Conservation (phyloP, 2,329 filamentous ascomycete genomes). For the Cladosporium colombiae region DNA sequence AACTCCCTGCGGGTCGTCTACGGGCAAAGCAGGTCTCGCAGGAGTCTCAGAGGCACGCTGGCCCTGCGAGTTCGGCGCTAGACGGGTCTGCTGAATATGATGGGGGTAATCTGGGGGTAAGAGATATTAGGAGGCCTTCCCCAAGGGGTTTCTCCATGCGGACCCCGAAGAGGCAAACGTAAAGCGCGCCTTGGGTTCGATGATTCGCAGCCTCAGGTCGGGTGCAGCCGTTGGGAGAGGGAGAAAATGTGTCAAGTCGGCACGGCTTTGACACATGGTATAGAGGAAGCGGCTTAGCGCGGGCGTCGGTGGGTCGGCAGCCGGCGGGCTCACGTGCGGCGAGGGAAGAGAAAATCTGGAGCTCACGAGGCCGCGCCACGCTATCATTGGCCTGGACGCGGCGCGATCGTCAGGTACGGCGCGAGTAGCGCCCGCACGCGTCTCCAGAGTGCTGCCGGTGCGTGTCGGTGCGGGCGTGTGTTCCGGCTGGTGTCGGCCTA, state of each 20-base stretch:
- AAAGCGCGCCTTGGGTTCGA: not conserved
- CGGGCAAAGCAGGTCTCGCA: not conserved
- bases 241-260: conserved; percentile 7
- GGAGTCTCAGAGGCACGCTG: not conserved
- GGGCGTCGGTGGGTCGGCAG: not conserved
- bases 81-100: conserved; percentile 15
- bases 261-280: conserved; percentile 14
- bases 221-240: not conserved
- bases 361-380: not conserved
- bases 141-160: conserved; percentile 20
- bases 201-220: conserved; percentile 7
- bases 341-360: conserved; percentile 12
- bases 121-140: not conserved
- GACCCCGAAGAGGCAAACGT: not conserved
- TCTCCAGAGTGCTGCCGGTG: not conserved
- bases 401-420: conserved; percentile 20
- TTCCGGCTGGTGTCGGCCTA: not conserved
- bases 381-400: conserved; percentile 3
- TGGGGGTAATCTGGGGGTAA: conserved; percentile 18
- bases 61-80: not conserved
- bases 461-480: not conserved
- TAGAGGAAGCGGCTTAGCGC: not conserved
- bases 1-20: not conserved
- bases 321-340: conserved; percentile 10
- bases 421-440: conserved; percentile 9